Conservation (phyloP, 805 yeast genomes). For the Saturnispora dispora region DNA sequence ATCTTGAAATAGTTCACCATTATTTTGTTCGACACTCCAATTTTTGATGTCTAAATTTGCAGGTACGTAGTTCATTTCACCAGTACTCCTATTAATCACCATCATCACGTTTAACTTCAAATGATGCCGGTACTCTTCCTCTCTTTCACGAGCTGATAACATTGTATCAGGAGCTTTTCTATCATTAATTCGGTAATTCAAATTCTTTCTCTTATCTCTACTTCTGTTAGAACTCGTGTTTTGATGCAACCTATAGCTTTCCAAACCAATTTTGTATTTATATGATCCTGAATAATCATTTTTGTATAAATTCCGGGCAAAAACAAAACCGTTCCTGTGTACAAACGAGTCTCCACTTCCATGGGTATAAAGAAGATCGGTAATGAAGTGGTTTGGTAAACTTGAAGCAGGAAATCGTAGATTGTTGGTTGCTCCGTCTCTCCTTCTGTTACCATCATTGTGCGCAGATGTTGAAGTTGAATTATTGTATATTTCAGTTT, state of each 20-base stretch:
- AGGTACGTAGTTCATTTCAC: slow-evolving; percentile 26
- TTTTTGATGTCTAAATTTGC: slow-evolving; percentile 28
- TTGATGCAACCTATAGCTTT: not conserved
- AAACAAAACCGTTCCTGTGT: slow-evolving; percentile 20
- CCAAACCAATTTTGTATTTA: not conserved
- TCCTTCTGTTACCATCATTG: slow-evolving; percentile 14
- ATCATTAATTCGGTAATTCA: not conserved
- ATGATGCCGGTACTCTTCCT: slow-evolving; percentile 3
- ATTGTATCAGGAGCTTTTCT: not conserved
- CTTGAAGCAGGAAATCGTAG: slow-evolving; percentile 21
- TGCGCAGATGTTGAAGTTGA: slow-evolving; percentile 13
- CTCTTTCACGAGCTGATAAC: not conserved
- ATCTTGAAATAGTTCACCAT: slow-evolving; percentile 27
- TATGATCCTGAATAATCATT: slow-evolving; percentile 12
- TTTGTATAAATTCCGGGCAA: slow-evolving; percentile 22
- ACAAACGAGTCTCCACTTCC: slow-evolving; percentile 19
- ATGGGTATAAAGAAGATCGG: slow-evolving; percentile 19
- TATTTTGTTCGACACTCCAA: slow-evolving; percentile 28
- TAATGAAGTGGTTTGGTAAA: slow-evolving; percentile 25
- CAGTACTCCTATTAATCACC: slow-evolving; percentile 26
- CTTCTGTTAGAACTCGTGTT: not conserved
- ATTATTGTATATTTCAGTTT: slow-evolving; percentile 13
- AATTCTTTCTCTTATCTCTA: not conserved
- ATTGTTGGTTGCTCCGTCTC: not conserved
- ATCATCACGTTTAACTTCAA: slow-evolving; percentile 21